These are phyloP conservation scores for Torulaspora quercuum DNA, from an alignment of 805 yeast genomes.

Conservation along the genomic window DNA sequence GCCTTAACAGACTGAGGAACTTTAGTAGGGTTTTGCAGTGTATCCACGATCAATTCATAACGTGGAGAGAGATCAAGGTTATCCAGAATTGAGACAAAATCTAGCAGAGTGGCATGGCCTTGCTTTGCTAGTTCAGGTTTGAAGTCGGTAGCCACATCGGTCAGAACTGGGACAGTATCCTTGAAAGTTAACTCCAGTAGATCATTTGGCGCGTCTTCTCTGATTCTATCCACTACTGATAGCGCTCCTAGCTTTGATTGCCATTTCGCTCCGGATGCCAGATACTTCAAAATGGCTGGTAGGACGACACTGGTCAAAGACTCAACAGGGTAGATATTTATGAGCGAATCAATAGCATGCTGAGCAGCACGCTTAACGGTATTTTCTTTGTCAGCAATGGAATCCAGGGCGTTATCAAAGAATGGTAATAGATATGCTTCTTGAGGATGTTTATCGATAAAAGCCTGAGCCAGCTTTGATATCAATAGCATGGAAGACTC, in stretches of 20 bases:
- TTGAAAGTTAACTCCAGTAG: constrained; percentile 77
- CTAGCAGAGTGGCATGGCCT: constrained; percentile 67
- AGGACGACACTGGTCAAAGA: constrained; percentile 71
- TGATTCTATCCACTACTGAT: constrained; percentile 64
- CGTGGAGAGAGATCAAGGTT: constrained; percentile 89
- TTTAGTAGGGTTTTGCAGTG: constrained; percentile 84
- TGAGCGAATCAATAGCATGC: constrained; percentile 65
- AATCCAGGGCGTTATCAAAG: constrained; percentile 62
- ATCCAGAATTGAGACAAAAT: constrained; percentile 78
- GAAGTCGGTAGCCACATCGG: constrained; percentile 90
- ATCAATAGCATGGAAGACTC: constrained; percentile 70
- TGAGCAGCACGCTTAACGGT: constrained; percentile 85
- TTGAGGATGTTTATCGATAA: constrained; percentile 64
- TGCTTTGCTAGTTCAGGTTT: constrained; percentile 91
- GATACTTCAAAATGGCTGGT: constrained; percentile 56
- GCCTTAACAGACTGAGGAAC: constrained; percentile 87
- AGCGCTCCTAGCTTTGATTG: constrained; percentile 82
- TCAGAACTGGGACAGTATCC: constrained; percentile 74
- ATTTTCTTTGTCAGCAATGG: constrained; percentile 81
- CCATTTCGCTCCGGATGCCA: constrained; percentile 86
- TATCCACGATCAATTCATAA: constrained; percentile 76
- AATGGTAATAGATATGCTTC: constrained; percentile 71
- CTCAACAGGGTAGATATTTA: constrained; percentile 69
- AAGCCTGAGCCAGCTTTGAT: constrained; percentile 54
- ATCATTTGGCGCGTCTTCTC: constrained; percentile 80